A percentile compares a stretch with the other conserved stretches of the same genome.
These are phyloP conservation scores for Cyberlindnera mrakii DNA, from an alignment of 805 yeast species.

Conservation along the genomic window DNA sequence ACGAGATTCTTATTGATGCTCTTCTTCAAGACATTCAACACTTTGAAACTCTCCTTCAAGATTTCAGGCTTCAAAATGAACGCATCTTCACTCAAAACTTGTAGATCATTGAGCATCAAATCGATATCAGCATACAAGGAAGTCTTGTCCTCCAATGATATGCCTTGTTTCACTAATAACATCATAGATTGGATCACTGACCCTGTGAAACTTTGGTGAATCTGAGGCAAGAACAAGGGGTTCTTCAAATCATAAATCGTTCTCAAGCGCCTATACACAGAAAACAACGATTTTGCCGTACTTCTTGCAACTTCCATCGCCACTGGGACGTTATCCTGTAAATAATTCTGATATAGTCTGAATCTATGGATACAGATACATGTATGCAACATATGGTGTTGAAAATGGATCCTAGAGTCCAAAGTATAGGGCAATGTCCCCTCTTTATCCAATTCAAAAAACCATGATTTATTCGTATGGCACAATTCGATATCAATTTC, in stretches of 20 bases:
- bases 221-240: constrained; percentile 25
- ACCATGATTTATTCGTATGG: constrained; percentile 21
- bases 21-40: constrained; percentile 20
- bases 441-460: constrained; percentile 20
- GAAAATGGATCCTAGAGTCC: constrained; percentile 23
- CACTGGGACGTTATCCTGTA: constrained; percentile 23
- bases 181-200: constrained; percentile 28
- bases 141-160: constrained; percentile 15
- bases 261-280: constrained; percentile 24
- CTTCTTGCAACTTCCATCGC: constrained; percentile 25
- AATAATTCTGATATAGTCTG: constrained; percentile 24
- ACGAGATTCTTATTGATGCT: constrained; percentile 20
- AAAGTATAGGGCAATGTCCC: constrained; percentile 19
- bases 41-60: constrained; percentile 23
- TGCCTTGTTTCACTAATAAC: constrained; percentile 19
- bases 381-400: constrained; percentile 26
- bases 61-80: constrained; percentile 24
- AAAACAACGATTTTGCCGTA: constrained; percentile 22
- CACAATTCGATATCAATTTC: constrained; percentile 23
- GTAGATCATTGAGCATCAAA: constrained; percentile 21
- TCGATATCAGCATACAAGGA: constrained; percentile 23
- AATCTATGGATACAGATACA: constrained; percentile 28
- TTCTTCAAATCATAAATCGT: constrained; percentile 18
- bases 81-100: constrained; percentile 18
- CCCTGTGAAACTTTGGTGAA: constrained; percentile 29